A percentile compares a stretch with the other conserved stretches of the same genome.
Conservation (phyloP, 2,329 filamentous ascomycete species). For the Aspergillus sp. region DNA sequence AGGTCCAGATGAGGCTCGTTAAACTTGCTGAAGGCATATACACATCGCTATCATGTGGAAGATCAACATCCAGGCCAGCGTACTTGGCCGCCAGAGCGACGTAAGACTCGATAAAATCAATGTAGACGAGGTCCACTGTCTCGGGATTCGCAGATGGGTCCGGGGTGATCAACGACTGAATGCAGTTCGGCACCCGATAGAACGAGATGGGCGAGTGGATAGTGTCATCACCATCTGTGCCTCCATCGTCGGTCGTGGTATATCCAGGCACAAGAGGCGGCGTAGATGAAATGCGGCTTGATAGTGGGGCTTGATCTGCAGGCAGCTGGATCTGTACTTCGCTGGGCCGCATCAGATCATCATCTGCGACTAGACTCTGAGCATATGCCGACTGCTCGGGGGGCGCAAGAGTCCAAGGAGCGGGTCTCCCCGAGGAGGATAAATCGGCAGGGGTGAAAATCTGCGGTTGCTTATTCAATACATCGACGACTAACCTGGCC, state of each 20-base stretch:
- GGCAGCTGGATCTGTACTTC: neutral
- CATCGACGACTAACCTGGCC: constrained; percentile 65
- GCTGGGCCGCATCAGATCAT: constrained; percentile 8
- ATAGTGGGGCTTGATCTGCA: constrained; percentile 30
- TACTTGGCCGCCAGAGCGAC: constrained; percentile 71
- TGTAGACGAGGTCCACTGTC: constrained; percentile 82
- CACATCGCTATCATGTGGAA: constrained; percentile 48
- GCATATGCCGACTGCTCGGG: constrained; percentile 43
- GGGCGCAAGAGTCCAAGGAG: constrained; percentile 38
- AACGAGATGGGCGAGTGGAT: constrained; percentile 72
- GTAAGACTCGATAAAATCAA: constrained; percentile 87
- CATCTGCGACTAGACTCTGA: constrained; percentile 19
- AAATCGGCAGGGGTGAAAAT: constrained; percentile 36
- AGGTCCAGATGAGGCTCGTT: constrained; percentile 58
- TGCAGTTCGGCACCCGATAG: constrained; percentile 78
- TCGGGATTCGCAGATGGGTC: constrained; percentile 55
- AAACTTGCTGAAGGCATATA: constrained; percentile 56
- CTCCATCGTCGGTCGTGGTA: constrained; percentile 82
- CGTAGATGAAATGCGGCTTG: neutral
- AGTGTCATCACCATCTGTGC: constrained; percentile 85
- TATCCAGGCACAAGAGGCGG: constrained; percentile 68
- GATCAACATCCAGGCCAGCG: constrained; percentile 50
- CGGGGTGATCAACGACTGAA: constrained; percentile 64
- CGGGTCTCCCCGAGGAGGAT: constrained; percentile 15
- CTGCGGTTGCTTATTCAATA: constrained; percentile 58